Percentiles rank a stretch among this genome's conserved stretches.
phyloP scores from a whole-genome alignment of 2,329 filamentous ascomycete genomes.

The Hypoxylon sp. region DNA sequence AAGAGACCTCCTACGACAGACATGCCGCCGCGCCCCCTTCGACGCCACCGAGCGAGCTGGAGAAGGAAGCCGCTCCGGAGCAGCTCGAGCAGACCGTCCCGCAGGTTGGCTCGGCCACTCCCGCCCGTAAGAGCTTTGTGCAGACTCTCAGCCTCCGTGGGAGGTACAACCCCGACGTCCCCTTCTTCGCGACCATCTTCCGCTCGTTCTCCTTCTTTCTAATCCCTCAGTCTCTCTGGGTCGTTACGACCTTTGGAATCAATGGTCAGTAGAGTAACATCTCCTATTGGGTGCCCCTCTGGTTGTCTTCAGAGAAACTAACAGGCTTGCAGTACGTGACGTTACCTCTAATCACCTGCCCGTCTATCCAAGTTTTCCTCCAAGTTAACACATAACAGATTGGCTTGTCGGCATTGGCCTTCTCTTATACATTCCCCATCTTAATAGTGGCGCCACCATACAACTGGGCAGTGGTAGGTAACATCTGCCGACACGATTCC shows the following conservation, averaged over 20 bases:
- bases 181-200: constrained; percentile 53
- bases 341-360: not conserved
- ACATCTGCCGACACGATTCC: not conserved
- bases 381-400: constrained; percentile 40
- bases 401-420: constrained; percentile 54
- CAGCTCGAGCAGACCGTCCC: constrained; percentile 28
- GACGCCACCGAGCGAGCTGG: constrained; percentile 34
- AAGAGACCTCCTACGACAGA: constrained; percentile 59
- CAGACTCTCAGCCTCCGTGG: constrained; percentile 52
- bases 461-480: constrained; percentile 51
- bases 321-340: constrained; percentile 25
- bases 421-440: constrained; percentile 57
- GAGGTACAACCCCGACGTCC: constrained; percentile 49
- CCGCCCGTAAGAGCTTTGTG: constrained; percentile 50
- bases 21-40: constrained; percentile 24
- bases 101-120: constrained; percentile 30
- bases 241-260: constrained; percentile 55
- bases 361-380: not conserved
- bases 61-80: constrained; percentile 30
- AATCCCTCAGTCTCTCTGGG: constrained; percentile 56
- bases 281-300: not conserved
- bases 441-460: constrained; percentile 53
- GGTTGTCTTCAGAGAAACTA: constrained; percentile 1
- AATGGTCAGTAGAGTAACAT: constrained; percentile 41
- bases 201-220: constrained; percentile 55